phyloP scores from a whole-genome alignment of 2,329 filamentous ascomycete genomes.

The Teratosphaeria pseudoeucalypti region DNA sequence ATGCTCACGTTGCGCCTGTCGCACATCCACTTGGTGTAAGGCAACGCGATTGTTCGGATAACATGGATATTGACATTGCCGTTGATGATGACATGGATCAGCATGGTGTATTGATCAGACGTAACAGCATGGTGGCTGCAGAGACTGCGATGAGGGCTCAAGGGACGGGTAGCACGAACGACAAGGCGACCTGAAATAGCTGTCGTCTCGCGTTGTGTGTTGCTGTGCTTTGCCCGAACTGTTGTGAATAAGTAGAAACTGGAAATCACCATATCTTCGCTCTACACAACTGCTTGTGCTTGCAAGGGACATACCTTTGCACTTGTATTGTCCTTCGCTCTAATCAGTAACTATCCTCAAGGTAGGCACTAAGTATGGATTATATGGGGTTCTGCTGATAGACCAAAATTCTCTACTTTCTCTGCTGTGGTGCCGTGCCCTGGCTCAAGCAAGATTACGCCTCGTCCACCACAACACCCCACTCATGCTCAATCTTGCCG shows the following conservation, averaged over 20 bases:
- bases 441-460: neutral
- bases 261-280: neutral
- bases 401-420: neutral
- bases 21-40: slow-evolving; percentile 18
- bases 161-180: slow-evolving; percentile 14
- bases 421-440: neutral
- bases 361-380: no score
- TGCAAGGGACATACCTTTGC: no score
- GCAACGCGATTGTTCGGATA: slow-evolving; percentile 16
- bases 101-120: slow-evolving; percentile 25
- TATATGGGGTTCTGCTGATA: neutral
- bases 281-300: neutral
- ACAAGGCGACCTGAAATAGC: slow-evolving; percentile 1
- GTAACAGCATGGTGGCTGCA: slow-evolving; percentile 21
- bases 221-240: neutral
- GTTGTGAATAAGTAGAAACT: slow-evolving; percentile 2
- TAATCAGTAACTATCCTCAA: neutral
- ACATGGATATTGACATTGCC: slow-evolving; percentile 26
- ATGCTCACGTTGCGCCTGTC: slow-evolving; percentile 5
- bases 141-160: slow-evolving; percentile 11
- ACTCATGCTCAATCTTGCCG: slow-evolving; percentile 36
- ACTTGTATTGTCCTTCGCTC: no score
- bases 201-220: neutral
- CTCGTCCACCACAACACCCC: slow-evolving; percentile 37
- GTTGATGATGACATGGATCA: slow-evolving; percentile 26